Evolutionary conservation across 2,329 filamentous ascomycete species (phyloP).

Genomic region (Claviceps digitariae): DNA sequence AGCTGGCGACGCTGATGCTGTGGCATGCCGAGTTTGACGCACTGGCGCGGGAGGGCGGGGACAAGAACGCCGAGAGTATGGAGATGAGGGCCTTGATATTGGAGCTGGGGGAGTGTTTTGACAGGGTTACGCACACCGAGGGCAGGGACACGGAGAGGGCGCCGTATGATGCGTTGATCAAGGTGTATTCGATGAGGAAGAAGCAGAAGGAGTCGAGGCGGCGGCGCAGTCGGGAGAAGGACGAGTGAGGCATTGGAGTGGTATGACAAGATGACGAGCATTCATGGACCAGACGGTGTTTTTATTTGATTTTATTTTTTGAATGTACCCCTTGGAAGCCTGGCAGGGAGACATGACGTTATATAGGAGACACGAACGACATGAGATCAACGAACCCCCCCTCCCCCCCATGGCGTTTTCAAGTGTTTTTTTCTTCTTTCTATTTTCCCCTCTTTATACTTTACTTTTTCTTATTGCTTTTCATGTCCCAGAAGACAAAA

Average conservation of each 20-base stretch:
- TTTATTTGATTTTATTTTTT: no score
- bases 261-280: background rate
- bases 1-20: background rate
- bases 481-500: background rate
- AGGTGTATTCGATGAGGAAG: background rate
- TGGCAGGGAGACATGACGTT: no score
- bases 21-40: background rate
- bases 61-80: background rate
- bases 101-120: background rate
- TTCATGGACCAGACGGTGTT: no score
- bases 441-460: background rate
- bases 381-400: no score
- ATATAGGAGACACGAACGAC: no score
- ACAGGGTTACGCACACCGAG: background rate
- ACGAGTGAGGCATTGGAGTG: background rate
- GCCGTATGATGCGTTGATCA: background rate
- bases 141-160: background rate
- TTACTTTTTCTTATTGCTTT: background rate
- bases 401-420: no score
- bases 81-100: background rate
- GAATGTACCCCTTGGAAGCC: no score
- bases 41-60: background rate
- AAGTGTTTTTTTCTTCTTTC: no score
- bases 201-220: background rate
- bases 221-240: background rate